Evolutionary conservation across 2,329 filamentous ascomycete genomes (phyloP), one percentile per base, ranked within the genome.

Genomic region (Teratosphaeria gauchensis): DNA sequence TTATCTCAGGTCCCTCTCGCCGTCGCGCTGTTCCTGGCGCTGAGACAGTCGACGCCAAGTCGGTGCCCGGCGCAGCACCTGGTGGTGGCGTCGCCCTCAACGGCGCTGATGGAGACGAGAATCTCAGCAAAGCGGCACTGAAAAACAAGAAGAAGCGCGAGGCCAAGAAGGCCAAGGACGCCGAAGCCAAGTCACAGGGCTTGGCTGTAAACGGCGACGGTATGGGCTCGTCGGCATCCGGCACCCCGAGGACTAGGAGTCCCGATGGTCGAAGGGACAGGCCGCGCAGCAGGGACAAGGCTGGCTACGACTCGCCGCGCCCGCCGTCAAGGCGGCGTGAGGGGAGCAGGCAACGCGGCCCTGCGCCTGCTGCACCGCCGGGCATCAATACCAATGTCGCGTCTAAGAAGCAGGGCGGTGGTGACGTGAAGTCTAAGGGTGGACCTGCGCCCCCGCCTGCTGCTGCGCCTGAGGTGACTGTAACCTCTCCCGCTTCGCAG

Each of bases 61-160:
- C 85, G 53, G 82, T 85, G 53, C 84, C 88, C n/a, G 84, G 87
- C 63, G 86, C 88, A 52, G 82, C 82, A 56, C 84, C 86, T 53
- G 84, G 84, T 56, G 84, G 84, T 24, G 84, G 84, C 51, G 84
- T 85, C 51, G 83, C 82, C 62, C 80, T 89, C 53, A 84, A 87
- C 14, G 42, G 42, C 6, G 71, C 85, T 74, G 74, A 86, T 75
- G 77, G 86, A 51, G 88, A 90, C 61, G 89, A 89, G 66, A 86
- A 82, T 66, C 73, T 94, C 62, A 92, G 89, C 62, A 95, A 94
- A 77, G 84, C 88, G 57, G 91, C 89, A 12, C 78, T 90, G 67
- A 96, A 96, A 82, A 96, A 96, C 77, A 97, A 97, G 84, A 97
- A 97, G 84, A 97, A 97, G 83, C 84, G 94, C 53, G 87, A 89